Conservation (phyloP, 2,329 filamentous ascomycete species). For the Trichoderma koningiopsis region DNA sequence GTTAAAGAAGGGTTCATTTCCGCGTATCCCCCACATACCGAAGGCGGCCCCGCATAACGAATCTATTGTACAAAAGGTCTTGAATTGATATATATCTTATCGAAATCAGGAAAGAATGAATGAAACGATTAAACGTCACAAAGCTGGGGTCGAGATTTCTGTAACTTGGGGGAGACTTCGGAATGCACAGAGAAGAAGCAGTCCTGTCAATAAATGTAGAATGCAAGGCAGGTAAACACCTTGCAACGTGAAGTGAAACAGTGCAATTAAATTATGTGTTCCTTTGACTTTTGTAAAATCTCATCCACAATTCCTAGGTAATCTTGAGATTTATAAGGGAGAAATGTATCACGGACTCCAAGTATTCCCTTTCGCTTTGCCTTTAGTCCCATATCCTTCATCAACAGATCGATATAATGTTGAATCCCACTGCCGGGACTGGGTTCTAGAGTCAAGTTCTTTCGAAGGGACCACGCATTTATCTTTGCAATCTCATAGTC, state of each 20-base stretch:
- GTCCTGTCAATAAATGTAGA: no score
- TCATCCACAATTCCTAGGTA: constrained; percentile 12
- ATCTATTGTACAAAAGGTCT: no score
- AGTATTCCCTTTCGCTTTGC: not conserved
- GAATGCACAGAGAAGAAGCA: no score
- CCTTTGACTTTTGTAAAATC: not conserved
- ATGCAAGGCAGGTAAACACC: no score
- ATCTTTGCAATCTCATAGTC: constrained; percentile 8
- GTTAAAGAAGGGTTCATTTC: not conserved
- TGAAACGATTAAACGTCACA: no score
- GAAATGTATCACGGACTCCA: not conserved
- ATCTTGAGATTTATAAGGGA: constrained; percentile 4
- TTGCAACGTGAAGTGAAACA: not conserved
- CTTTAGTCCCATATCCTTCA: constrained; percentile 10
- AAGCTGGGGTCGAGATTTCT: no score
- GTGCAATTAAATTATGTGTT: no score
- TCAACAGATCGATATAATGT: not conserved
- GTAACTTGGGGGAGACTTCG: no score
- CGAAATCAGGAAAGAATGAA: no score
- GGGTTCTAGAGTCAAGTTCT: not conserved
- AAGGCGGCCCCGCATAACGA: not conserved
- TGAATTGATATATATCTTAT: no score
- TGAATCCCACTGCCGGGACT: not conserved
- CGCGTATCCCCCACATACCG: not conserved
- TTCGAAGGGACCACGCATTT: not conserved